Evolutionary conservation across 257 asterid genomes (phyloP), one percentile per base, ranked within the genome.

Genomic region (Apocynum venetum): DNA sequence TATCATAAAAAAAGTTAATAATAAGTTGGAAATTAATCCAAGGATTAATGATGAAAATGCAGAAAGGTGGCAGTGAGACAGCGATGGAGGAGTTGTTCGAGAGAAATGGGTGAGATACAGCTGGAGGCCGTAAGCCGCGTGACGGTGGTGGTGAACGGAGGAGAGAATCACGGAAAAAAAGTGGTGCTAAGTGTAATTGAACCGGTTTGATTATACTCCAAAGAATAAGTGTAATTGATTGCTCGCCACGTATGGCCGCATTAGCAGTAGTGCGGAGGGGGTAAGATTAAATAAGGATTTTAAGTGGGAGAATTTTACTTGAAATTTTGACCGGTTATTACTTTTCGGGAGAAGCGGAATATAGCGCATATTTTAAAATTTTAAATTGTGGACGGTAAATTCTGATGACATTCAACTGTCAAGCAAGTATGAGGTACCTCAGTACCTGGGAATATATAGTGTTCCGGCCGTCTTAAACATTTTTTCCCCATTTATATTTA

Each of bases 131-230:
- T 3, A 25, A n/a, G 7, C 35, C 36, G 36, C 6, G 57, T 55
- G 41, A 38, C 47, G 69, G 69, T 9, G 71, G 76, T 31, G n/a
- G 76, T 14, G 73, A 19, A 36, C 51, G 57, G 71, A 31, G 73
- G 59, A 35, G 68, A 41, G 59, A 56, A 76, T 64, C 49, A 75
- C 31, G 31, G 31, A 25, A 25, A 25, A 25, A 25, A 25, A 25
- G 31, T 25, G 31, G 31, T 25, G 31, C 31, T 25, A 25, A 25
- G 31, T 25, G 31, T 25, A 25, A 25, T 25, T 25, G 31, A 25
- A 25, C 31, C 31, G 31, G 31, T 25, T 25, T 25, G 31, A 25
- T 25, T 25, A 25, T 25, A 25, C 31, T 25, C 31, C 31, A 25
- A 25, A 25, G 31, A 25, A 46, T 46, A 46, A 2, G 49, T 25